A percentile compares a stretch with the other conserved stretches of the same genome.
These are phyloP conservation scores for Trichophyton equinum DNA, from an alignment of 2,329 filamentous ascomycete genomes.

Conservation along the genomic window DNA sequence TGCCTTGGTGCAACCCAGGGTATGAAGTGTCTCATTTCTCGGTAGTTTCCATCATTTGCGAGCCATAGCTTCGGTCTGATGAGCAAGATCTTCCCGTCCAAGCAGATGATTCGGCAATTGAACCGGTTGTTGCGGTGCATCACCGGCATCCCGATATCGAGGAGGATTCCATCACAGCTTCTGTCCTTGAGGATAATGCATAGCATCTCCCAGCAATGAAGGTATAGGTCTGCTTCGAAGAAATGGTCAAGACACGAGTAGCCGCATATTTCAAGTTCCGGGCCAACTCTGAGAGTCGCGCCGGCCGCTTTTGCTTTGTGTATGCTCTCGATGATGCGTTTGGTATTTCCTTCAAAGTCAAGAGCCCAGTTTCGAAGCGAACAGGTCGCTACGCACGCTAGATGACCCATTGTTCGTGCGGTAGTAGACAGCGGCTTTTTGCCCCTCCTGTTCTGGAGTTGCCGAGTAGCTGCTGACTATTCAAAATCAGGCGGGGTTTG, in stretches of 20 bases:
- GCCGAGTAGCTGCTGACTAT: no score
- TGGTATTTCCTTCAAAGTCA: slow-evolving; percentile 50
- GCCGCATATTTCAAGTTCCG: slow-evolving; percentile 24
- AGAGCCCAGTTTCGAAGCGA: slow-evolving; percentile 27
- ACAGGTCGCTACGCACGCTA: slow-evolving; percentile 7
- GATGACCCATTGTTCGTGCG: slow-evolving; percentile 3
- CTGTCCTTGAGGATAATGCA: slow-evolving; percentile 45
- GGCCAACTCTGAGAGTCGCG: slow-evolving; percentile 47
- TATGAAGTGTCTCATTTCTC: slow-evolving; percentile 48
- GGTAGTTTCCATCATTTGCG: slow-evolving; percentile 47
- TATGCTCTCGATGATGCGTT: slow-evolving; percentile 52
- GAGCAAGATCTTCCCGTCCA: slow-evolving; percentile 54
- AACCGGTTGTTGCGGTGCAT: slow-evolving; percentile 45
- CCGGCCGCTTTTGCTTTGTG: slow-evolving; percentile 44
- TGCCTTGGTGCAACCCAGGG: slow-evolving; percentile 42
- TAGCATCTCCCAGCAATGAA: slow-evolving; percentile 50
- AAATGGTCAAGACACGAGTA: slow-evolving; percentile 15
- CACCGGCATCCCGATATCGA: slow-evolving; percentile 37
- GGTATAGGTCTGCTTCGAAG: slow-evolving; percentile 35
- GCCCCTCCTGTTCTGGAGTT: background rate
- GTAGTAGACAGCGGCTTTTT: background rate
- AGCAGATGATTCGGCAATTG: slow-evolving; percentile 50
- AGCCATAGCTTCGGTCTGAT: slow-evolving; percentile 56
- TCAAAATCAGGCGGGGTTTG: no score
- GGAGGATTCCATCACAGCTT: slow-evolving; percentile 48